These are phyloP conservation scores for Phytophthora hybrid DNA, from an alignment of 352 stramenopile species.

Conservation along the genomic window DNA sequence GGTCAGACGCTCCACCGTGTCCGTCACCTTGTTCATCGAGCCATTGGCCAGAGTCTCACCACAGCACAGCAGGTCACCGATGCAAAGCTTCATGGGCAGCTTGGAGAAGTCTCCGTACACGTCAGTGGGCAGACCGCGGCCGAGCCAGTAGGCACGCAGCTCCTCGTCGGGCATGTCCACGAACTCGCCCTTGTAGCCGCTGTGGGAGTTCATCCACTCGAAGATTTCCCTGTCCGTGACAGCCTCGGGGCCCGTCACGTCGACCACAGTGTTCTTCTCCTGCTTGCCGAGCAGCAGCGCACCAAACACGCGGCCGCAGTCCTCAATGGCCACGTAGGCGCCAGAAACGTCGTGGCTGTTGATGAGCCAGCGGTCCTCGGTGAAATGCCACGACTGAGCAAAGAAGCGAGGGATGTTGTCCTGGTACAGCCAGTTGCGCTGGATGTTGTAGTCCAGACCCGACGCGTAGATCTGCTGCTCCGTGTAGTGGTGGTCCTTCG, in stretches of 20 bases:
- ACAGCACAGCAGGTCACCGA: no score
- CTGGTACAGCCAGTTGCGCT: no score
- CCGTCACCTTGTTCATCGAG: no score
- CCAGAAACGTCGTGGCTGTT: conserved; percentile 18
- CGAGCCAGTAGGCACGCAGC: conserved; percentile 27
- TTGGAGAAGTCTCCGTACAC: no score
- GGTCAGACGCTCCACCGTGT: conserved; percentile 37
- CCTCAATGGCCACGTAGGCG: conserved; percentile 19
- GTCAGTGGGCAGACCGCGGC: conserved; percentile 29
- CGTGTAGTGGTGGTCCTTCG: no score
- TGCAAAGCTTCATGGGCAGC: no score
- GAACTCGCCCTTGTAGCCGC: conserved; percentile 30
- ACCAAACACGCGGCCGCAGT: conserved; percentile 32
- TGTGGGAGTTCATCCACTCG: conserved; percentile 32
- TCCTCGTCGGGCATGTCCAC: conserved; percentile 29
- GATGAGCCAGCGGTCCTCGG: no score
- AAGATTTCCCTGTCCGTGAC: conserved; percentile 25
- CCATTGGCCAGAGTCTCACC: conserved; percentile 34
- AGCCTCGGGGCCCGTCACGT: conserved; percentile 23
- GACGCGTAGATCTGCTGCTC: no score
- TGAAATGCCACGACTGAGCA: no score
- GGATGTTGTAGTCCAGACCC: no score
- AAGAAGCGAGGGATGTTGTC: no score
- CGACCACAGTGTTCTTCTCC: conserved; percentile 29
- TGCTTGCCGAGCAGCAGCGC: conserved; percentile 31